Percentiles rank a stretch among this genome's conserved stretches.
Evolutionary conservation across 805 yeast species (phyloP).

Genomic region (Pichia ethanolica): DNA sequence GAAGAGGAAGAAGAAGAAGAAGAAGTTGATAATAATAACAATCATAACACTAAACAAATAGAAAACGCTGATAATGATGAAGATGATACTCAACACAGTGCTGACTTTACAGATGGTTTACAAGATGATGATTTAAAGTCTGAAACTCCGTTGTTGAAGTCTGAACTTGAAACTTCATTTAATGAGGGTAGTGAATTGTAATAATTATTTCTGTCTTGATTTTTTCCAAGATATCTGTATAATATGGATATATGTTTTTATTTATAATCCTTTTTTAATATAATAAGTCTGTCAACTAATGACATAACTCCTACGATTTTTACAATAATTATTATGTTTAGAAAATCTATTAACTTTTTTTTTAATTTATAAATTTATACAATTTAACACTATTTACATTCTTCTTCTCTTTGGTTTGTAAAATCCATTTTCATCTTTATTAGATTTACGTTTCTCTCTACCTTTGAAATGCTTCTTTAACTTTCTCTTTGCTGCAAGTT

Average conservation of each 20-base stretch:
- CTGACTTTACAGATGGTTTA: slow-evolving; percentile 6
- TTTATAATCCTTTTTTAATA: no score
- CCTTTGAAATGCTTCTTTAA: slow-evolving; percentile 66
- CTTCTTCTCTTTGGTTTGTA: slow-evolving; percentile 58
- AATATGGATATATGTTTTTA: background rate
- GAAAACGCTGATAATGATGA: background rate
- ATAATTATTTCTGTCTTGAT: background rate
- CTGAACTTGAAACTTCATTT: slow-evolving; percentile 5
- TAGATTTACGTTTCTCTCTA: slow-evolving; percentile 69
- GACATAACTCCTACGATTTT: no score
- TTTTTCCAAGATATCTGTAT: background rate
- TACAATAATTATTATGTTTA: no score
- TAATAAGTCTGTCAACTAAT: no score
- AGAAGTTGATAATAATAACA: slow-evolving; percentile 7
- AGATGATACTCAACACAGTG: background rate
- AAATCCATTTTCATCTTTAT: slow-evolving; percentile 69
- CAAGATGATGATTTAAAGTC: slow-evolving; percentile 1
- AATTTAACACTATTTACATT: slow-evolving; percentile 1
- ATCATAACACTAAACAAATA: background rate
- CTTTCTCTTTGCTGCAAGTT: slow-evolving; percentile 69
- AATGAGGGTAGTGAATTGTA: background rate
- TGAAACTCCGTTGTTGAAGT: background rate
- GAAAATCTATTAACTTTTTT: no score
- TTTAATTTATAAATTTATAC: no score
- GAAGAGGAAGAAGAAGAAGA: slow-evolving; percentile 4